Evolutionary conservation across 2,329 filamentous ascomycete species (phyloP).

Genomic region (Arthrobotrys pseudoclavata): DNA sequence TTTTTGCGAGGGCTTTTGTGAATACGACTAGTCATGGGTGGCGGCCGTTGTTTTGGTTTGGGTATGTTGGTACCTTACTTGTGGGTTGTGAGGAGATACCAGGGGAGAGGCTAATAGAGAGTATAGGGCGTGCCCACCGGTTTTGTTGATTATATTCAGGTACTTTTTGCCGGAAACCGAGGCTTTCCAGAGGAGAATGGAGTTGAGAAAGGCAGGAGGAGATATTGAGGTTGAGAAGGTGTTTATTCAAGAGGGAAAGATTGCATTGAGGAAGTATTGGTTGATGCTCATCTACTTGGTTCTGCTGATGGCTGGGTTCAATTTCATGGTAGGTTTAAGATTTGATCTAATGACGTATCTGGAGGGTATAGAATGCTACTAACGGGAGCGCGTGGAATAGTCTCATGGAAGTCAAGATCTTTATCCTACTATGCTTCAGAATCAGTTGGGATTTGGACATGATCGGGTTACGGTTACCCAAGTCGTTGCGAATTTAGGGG

Average conservation of each 20-base stretch:
- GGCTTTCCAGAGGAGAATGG: slow-evolving; percentile 77
- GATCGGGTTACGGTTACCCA: slow-evolving; percentile 77
- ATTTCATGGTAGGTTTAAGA: slow-evolving; percentile 76
- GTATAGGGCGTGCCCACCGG: slow-evolving; percentile 75
- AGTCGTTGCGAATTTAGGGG: slow-evolving; percentile 79
- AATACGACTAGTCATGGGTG: slow-evolving; percentile 83
- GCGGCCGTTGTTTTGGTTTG: slow-evolving; percentile 92
- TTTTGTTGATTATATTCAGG: slow-evolving; percentile 84
- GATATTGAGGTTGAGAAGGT: slow-evolving; percentile 72
- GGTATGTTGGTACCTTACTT: slow-evolving; percentile 63
- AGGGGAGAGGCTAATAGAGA: slow-evolving; percentile 3
- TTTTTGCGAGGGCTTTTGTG: slow-evolving; percentile 76
- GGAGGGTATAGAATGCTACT: not conserved
- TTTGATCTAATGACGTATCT: not conserved
- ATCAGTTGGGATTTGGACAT: slow-evolving; percentile 71
- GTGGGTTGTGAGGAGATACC: not conserved
- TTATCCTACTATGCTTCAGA: slow-evolving; percentile 74
- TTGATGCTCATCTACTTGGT: slow-evolving; percentile 83
- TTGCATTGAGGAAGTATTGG: slow-evolving; percentile 85
- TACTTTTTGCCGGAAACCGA: slow-evolving; percentile 83
- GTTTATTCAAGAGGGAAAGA: slow-evolving; percentile 81
- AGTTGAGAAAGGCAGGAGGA: slow-evolving; percentile 68
- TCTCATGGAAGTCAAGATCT: slow-evolving; percentile 80
- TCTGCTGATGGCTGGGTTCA: slow-evolving; percentile 89
- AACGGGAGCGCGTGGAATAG: slow-evolving; percentile 30